A percentile compares a stretch with the other conserved stretches of the same genome.
These are phyloP conservation scores for Eucalyptus curtisii DNA, from an alignment of 345 rosid genomes.

Conservation along the genomic window DNA sequence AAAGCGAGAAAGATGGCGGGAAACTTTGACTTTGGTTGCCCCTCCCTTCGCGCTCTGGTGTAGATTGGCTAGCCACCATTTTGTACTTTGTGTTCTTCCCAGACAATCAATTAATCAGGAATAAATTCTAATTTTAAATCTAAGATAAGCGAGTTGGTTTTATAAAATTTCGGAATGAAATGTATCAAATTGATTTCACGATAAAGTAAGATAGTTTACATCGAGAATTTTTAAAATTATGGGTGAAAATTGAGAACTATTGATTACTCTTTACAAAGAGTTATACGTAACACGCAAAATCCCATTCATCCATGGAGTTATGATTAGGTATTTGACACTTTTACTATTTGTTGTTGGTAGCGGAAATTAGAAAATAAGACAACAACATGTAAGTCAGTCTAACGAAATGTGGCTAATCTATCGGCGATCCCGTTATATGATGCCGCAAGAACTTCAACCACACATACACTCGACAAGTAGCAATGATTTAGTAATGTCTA, in stretches of 20 bases:
- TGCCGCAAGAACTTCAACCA: neutral
- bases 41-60: neutral
- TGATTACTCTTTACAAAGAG: neutral
- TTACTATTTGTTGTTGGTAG: too few species aligned
- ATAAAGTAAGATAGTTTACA: neutral
- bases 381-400: neutral
- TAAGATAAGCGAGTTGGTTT: neutral
- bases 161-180: too few species aligned
- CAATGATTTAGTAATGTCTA: neutral
- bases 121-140: neutral
- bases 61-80: neutral
- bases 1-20: neutral
- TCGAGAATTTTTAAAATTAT: too few species aligned
- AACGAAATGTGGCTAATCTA: neutral
- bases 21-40: neutral
- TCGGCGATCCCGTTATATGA: neutral
- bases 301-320: neutral
- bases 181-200: too few species aligned
- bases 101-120: neutral
- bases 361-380: too few species aligned
- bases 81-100: neutral
- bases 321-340: neutral
- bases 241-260: neutral
- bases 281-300: too few species aligned
- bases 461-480: neutral